A percentile compares a stretch with the other conserved stretches of the same genome.
Conservation (phyloP, 73 alveolate genomes). For the Blepharisma stoltei region DNA sequence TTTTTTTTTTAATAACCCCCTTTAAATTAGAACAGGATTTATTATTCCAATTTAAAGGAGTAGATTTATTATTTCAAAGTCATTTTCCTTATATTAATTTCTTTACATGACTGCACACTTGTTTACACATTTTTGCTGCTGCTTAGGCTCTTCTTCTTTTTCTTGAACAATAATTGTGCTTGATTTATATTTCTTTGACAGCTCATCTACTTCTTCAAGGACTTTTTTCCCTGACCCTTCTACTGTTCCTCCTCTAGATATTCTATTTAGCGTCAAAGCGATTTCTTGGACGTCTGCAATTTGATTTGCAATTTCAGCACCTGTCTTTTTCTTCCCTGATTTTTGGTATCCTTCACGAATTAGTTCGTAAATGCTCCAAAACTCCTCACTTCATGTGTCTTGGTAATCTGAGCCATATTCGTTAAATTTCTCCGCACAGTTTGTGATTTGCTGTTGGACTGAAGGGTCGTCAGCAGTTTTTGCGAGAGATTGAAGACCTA, state of each 20-base stretch:
- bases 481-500: not conserved
- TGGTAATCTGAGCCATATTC: not conserved
- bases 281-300: conserved; percentile 1
- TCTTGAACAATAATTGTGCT: not conserved
- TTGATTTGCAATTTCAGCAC: not conserved
- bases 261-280: not conserved
- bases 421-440: not conserved
- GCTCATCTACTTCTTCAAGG: conserved; percentile 13
- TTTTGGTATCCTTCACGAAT: not conserved
- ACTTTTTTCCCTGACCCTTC: conserved; percentile 14
- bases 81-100: too few relatives aligned
- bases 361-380: not conserved
- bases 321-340: not conserved
- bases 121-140: too few relatives aligned
- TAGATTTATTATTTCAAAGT: too few relatives aligned
- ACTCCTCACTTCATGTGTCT: not conserved
- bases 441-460: not conserved
- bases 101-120: too few relatives aligned
- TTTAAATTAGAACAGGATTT: too few relatives aligned
- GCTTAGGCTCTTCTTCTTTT: not conserved
- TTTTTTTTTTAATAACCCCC: too few relatives aligned
- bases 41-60: too few relatives aligned
- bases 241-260: not conserved
- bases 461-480: not conserved
- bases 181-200: conserved; percentile 1